Evolutionary conservation across 257 asterid genomes (phyloP), one percentile per base, ranked within the genome.

Genomic region (Apocynum venetum): DNA sequence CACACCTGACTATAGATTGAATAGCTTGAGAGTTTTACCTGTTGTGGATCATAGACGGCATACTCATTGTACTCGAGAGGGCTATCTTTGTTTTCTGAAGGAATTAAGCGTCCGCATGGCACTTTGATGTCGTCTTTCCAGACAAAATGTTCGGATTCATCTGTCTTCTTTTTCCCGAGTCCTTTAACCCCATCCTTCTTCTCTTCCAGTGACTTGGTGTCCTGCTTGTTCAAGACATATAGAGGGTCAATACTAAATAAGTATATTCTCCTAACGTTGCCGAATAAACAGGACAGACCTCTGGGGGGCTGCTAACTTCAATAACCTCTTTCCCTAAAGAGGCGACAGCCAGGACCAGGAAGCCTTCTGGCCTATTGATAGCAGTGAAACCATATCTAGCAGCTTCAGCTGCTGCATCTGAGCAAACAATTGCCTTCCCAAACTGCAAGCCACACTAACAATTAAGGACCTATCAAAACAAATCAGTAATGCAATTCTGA

Each of bases 401-500:
- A 3, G 98, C 98, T 78, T 93, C 97, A 15, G 96, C 98, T 80
- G 98, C 94, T 17, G 97, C 83, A 44, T 96, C 99, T 0, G 97
- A 87, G 85, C 98, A 93, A 8, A 96, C 92, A n/a, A 93, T 90
- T 6, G 98, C 97, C 77, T 80, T 93, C 60, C 99, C 99, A 48
- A 93, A 91, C 99, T 96, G 82, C 10, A 13, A 10, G 7, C 1
- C 4, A 17, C 3, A 8, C 13, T 0, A 2, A 2, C n/a, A n/a
- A 36, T 35, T 41, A 48, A 36, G 63, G 13, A 4, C 14, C 13
- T 9, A 36, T n/a, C 10, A 4, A 1, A 0, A 72, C 2, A 47
- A 6, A 31, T 4, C 10, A 0, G 49, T 41, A 4, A 73, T 13
- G 17, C 19, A 4, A 44, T 20, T 15, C 7, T 13, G 6, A 31